Evolutionary conservation across 768 basidiomycete species (phyloP), one percentile per base, ranked within the genome.

Genomic region (Infundibulicybe gibba): DNA sequence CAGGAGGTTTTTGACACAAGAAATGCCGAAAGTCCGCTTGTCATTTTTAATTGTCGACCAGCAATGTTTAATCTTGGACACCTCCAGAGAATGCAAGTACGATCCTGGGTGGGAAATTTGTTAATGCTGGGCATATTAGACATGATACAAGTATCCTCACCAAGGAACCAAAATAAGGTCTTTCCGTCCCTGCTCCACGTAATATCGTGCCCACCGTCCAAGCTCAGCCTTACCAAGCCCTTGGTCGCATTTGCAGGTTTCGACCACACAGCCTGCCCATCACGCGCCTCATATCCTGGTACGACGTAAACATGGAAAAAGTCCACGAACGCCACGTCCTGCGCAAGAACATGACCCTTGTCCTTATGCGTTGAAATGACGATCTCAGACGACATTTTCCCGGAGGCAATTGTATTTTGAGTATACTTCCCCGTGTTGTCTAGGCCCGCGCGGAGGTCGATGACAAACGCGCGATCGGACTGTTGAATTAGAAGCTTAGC

Each of bases 131-230:
- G 15, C n/a, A 35, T 31, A 19, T 40, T 41, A 43, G 32, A 25
- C 8, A 17, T 16, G 12, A 30, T 21, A 41, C 32, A 10, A 35
- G 51, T 19, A 43, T 17, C 47, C 70, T 39, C 58, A 85, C 87
- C 87, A 25, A 89, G 70, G 62, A 89, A 77, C 87, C 87, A 89
- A 51, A 86, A 85, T 31, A 88, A 46, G 30, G 68, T 80, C 45
- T 71, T 77, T 14, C 87, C 86, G 57, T 87, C 81, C 10, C 73
- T 57, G 31, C 77, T 83, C 67, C 77, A 82, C 2, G 79, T 71
- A 32, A 88, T 59, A 57, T 83, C 83, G 54, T 89, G 87, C 1
- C 85, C 87, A 14, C 87, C 87, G 59, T 88, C 85, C 52, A 85
- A 55, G 54, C 86, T 87, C 48, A 88, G 48, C 31, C 86, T 73